Evolutionary conservation across 495 filamentous ascomycete species (phyloP).

Genomic region (Articulospora tetracladia): DNA sequence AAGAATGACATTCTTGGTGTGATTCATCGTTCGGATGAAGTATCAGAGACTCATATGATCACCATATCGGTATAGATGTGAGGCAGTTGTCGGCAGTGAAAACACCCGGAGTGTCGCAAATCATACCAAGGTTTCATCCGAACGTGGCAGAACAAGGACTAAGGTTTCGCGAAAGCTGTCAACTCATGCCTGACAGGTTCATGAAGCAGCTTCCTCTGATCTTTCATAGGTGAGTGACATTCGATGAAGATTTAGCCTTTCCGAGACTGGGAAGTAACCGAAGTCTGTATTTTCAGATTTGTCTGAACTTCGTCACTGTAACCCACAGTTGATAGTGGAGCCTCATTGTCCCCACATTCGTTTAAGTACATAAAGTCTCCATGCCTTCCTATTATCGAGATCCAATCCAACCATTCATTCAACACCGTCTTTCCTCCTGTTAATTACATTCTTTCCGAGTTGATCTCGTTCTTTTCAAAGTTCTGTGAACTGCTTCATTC

Average conservation of each 20-base stretch:
- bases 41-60: not conserved
- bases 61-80: not conserved
- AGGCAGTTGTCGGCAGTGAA: not conserved
- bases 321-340: too few species aligned
- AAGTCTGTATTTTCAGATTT: not conserved
- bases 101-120: not conserved
- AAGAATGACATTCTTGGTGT: too few species aligned
- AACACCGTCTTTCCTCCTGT: not conserved
- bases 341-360: not conserved
- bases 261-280: not conserved
- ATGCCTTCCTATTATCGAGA: not conserved
- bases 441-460: not conserved
- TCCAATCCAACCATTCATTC: not conserved
- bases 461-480: constrained; percentile 1
- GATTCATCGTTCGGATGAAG: too few species aligned
- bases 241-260: not conserved
- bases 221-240: not conserved
- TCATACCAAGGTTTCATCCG: not conserved
- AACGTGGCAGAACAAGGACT: not conserved
- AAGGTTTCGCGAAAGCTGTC: not conserved
- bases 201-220: not conserved
- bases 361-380: not conserved
- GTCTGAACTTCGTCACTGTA: not conserved
- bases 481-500: constrained; percentile 3
- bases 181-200: not conserved